Percentiles rank a stretch among this genome's conserved stretches.
phyloP scores from a whole-genome alignment of 2,329 filamentous ascomycete genomes.

The Elsinoe ampelina region DNA sequence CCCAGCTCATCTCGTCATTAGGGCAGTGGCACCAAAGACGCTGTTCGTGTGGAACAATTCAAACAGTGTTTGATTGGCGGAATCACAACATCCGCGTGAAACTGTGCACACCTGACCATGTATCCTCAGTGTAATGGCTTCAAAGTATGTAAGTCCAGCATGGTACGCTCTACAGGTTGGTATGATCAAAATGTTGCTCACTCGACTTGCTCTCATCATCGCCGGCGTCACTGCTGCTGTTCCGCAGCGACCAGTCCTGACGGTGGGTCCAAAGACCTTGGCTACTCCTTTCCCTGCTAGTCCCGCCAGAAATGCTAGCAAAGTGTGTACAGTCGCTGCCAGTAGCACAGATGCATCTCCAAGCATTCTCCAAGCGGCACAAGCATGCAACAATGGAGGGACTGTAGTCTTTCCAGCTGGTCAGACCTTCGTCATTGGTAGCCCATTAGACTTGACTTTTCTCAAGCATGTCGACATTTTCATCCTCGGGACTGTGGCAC shows the following conservation, averaged over 20 bases:
- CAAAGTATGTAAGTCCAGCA: not conserved
- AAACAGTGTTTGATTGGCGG: not conserved
- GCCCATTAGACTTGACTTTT: slow-evolving; percentile 56
- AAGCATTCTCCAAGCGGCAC: slow-evolving; percentile 45
- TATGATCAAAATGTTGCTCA: not conserved
- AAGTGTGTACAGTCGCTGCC: slow-evolving; percentile 18
- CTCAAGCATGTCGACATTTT: slow-evolving; percentile 54
- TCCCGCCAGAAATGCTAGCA: not conserved
- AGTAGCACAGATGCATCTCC: slow-evolving; percentile 40
- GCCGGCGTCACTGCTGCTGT: not conserved
- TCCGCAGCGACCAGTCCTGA: not conserved
- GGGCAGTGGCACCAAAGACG: too few relatives aligned
- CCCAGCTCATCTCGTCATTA: too few relatives aligned
- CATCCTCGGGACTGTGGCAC: slow-evolving; percentile 51
- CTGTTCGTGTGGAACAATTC: not conserved
- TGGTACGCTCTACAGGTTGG: too few relatives aligned
- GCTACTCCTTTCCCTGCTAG: not conserved
- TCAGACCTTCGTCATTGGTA: slow-evolving; percentile 52
- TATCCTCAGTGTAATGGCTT: not conserved
- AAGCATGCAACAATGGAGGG: slow-evolving; percentile 54
- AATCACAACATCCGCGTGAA: not conserved
- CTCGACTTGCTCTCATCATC: not conserved
- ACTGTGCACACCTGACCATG: too few relatives aligned
- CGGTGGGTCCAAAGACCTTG: not conserved
- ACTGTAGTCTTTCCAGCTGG: slow-evolving; percentile 50